Percentiles rank a stretch among this genome's conserved stretches.
phyloP scores from a whole-genome alignment of 768 basidiomycete species.

The Royoungia palumana region DNA sequence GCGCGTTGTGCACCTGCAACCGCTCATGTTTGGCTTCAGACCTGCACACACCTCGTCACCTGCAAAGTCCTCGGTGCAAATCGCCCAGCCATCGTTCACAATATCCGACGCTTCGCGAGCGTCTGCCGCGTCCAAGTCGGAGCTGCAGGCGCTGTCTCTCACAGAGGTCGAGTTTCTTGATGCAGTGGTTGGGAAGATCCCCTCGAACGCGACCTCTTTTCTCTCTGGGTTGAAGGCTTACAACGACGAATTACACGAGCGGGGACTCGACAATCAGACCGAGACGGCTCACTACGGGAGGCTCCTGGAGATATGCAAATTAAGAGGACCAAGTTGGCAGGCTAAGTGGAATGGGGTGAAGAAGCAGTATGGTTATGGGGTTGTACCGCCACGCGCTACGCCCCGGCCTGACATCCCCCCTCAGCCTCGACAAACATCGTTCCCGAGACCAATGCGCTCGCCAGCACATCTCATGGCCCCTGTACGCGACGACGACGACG shows the following conservation, averaged over 20 bases:
- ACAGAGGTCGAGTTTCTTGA: constrained; percentile 72
- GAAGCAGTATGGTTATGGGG: constrained; percentile 44
- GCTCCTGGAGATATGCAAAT: constrained; percentile 75
- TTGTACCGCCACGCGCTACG: constrained; percentile 11
- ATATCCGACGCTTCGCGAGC: constrained; percentile 39
- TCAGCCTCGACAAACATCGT: constrained; percentile 12
- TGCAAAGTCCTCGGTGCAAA: constrained; percentile 27
- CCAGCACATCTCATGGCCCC: constrained; percentile 23
- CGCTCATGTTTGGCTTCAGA: constrained; percentile 43
- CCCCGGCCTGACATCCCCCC: constrained; percentile 17
- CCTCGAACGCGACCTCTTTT: constrained; percentile 69
- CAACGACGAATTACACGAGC: constrained; percentile 70
- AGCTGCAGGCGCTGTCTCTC: constrained; percentile 48
- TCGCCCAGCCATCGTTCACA: neutral
- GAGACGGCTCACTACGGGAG: constrained; percentile 83
- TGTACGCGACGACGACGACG: constrained; percentile 37
- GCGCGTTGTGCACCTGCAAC: constrained; percentile 13
- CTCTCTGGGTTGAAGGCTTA: constrained; percentile 83
- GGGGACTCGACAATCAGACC: constrained; percentile 68
- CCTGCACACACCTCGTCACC: constrained; percentile 50
- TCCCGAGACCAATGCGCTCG: constrained; percentile 22
- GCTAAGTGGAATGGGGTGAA: constrained; percentile 80
- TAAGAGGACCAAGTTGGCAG: constrained; percentile 77
- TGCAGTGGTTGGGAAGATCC: constrained; percentile 66
- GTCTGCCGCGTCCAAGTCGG: constrained; percentile 41